Conservation (phyloP, 192 early-diverging fungal species). For the Coemansia sp. region DNA sequence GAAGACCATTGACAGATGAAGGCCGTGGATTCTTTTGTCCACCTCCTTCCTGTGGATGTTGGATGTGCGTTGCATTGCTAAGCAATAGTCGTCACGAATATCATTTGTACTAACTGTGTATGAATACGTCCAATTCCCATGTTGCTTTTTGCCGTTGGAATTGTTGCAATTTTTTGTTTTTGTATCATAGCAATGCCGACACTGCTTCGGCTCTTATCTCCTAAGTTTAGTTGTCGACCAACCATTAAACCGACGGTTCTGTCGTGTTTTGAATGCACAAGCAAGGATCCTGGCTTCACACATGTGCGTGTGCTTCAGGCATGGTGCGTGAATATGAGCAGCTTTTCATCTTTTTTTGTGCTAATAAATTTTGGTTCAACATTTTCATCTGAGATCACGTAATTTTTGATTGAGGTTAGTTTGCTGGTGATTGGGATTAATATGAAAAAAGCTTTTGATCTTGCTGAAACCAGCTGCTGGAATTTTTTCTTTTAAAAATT, state of each 20-base stretch:
- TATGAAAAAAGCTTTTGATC: too few species aligned
- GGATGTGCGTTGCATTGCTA: conserved; percentile 43
- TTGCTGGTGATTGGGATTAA: too few species aligned
- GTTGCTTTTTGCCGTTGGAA: conserved; percentile 13
- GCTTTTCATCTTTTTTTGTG: not conserved
- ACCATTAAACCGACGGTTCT: not conserved
- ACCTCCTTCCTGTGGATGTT: not conserved
- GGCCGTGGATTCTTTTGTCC: not conserved
- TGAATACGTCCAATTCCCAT: not conserved
- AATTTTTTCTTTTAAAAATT: too few species aligned
- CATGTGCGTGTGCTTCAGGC: not conserved
- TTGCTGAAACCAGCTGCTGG: too few species aligned
- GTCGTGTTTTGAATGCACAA: conserved; percentile 1
- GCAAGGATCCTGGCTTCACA: not conserved
- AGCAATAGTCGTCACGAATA: conserved; percentile 45
- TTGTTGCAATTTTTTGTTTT: conserved; percentile 13
- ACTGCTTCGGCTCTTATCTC: conserved; percentile 82
- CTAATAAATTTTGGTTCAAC: not conserved
- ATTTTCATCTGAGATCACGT: too few species aligned
- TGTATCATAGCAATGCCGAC: conserved; percentile 66
- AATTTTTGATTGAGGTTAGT: too few species aligned
- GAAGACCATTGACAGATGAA: conserved; percentile 19
- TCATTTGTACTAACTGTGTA: conserved; percentile 10
- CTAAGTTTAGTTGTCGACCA: conserved; percentile 48
- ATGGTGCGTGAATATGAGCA: not conserved